A percentile compares a stretch with the other conserved stretches of the same genome.
These are phyloP conservation scores for Boletellus emodensis DNA, from an alignment of 768 basidiomycete genomes.

Conservation along the genomic window DNA sequence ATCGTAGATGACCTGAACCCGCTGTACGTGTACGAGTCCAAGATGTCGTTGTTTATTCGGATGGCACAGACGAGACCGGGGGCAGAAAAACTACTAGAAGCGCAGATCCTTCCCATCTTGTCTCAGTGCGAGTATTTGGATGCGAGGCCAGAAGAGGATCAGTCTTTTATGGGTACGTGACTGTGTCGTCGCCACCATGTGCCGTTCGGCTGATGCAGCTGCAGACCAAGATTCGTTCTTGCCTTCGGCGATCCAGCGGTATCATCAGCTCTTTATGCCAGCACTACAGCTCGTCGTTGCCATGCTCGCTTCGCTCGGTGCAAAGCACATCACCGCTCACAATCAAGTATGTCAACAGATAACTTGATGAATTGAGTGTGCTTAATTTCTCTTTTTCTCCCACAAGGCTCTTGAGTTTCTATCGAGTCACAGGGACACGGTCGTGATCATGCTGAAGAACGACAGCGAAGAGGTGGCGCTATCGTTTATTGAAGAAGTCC, in stretches of 20 bases:
- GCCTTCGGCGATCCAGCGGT: slow-evolving; percentile 81
- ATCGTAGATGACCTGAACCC: slow-evolving; percentile 79
- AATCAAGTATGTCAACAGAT: slow-evolving; percentile 53
- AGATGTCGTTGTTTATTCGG: slow-evolving; percentile 84
- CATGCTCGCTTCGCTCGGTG: slow-evolving; percentile 73
- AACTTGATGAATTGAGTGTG: not conserved
- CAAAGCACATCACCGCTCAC: slow-evolving; percentile 59
- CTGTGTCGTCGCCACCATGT: not conserved
- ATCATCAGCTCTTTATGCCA: slow-evolving; percentile 88
- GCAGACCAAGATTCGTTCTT: slow-evolving; percentile 83
- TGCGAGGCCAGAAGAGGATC: slow-evolving; percentile 77
- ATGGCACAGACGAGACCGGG: slow-evolving; percentile 81
- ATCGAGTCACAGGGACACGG: slow-evolving; percentile 75
- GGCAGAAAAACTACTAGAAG: slow-evolving; percentile 79
- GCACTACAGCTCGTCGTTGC: slow-evolving; percentile 78
- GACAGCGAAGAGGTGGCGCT: slow-evolving; percentile 59
- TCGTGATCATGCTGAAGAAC: slow-evolving; percentile 78
- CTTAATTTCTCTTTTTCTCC: not conserved
- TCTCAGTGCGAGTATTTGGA: slow-evolving; percentile 86
- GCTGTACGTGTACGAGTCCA: slow-evolving; percentile 91
- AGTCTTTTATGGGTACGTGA: slow-evolving; percentile 70
- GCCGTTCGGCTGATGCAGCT: not conserved
- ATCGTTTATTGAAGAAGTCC: slow-evolving; percentile 71
- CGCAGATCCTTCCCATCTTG: slow-evolving; percentile 67
- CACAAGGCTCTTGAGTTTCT: slow-evolving; percentile 75